Evolutionary conservation across 345 rosid species (phyloP).

Genomic region (Lepidium aucheri): DNA sequence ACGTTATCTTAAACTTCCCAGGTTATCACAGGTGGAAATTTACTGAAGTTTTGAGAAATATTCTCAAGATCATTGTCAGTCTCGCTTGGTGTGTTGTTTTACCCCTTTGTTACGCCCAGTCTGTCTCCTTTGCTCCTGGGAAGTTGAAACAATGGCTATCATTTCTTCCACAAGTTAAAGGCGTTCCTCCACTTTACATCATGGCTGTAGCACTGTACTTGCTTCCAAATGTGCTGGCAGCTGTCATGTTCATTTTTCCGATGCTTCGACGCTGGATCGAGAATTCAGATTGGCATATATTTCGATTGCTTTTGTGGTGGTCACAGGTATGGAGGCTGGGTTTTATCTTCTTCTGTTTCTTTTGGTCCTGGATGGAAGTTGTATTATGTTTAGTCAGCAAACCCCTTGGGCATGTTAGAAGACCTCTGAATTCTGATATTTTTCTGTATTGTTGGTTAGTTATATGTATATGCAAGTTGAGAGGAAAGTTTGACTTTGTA

Average conservation of each 20-base stretch:
- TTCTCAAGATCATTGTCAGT: constrained; percentile 67
- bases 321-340: constrained; percentile 57
- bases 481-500: neutral
- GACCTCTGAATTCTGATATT: neutral
- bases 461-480: neutral
- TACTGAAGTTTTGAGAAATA: constrained; percentile 60
- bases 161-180: constrained; percentile 52
- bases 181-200: constrained; percentile 69
- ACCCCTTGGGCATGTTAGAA: constrained; percentile 7
- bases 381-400: neutral
- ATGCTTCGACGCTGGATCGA: constrained; percentile 97
- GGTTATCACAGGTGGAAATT: constrained; percentile 92
- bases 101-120: constrained; percentile 61
- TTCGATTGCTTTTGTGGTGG: constrained; percentile 96
- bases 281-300: constrained; percentile 87
- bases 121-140: constrained; percentile 41
- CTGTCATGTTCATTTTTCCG: constrained; percentile 81
- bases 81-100: constrained; percentile 71
- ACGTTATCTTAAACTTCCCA: constrained; percentile 83
- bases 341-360: neutral
- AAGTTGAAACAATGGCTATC: constrained; percentile 37
- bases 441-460: neutral
- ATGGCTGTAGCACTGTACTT: constrained; percentile 72
- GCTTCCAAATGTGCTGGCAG: constrained; percentile 73
- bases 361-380: neutral